Evolutionary conservation across 495 filamentous ascomycete genomes (phyloP), one percentile per base, ranked within the genome.

Genomic region (Penicilliopsis zonata): DNA sequence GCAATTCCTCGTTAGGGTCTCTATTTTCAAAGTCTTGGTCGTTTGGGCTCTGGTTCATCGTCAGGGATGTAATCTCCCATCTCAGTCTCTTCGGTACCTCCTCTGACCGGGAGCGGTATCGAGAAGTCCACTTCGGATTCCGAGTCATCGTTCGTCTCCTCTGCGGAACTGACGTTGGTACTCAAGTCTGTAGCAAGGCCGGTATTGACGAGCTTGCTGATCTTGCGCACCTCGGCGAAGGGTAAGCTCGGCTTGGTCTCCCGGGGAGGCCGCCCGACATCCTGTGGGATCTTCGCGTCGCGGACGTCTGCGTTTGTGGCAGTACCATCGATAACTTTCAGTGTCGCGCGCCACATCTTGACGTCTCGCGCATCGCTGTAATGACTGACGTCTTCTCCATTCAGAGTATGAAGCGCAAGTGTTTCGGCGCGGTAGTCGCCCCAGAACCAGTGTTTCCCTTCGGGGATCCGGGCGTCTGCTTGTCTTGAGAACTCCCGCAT

Each of bases 381-480:
- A 13, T 46, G 34, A 2, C 60, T 56, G 13, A 65, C 58, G 9
- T 72, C 64, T 2, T 59, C 34, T 0, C 69, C 67, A 37, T 74
- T 74, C 7, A 75, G 47, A 10, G 58, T 57, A 13, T 67, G 59
- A 9, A 78, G 31, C 18, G 65, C 69, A 3, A 78, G 59, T 0
- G 68, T 66, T 24, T 76, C 60, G 0, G 60, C 59, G 2, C 73
- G 58, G 28, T 53, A 56, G 29, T 76, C 70, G 12, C 59, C 67
- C 70, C 70, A 76, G 47, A 68, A 71, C 68, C 68, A 75, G 2
- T 43, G 37, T n/a, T 57, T 51, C 3, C 44, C 53, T 4, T 45
- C 29, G 0, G 48, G 40, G 18, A 75, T 70, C 7, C 70, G 67
- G 0, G 40, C 33, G 21, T 76, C 70, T 5, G 53, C 46, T 19